Evolutionary conservation across 2,329 filamentous ascomycete species (phyloP), one percentile per base, ranked within the genome.

Genomic region (Curvularia spicifera): DNA sequence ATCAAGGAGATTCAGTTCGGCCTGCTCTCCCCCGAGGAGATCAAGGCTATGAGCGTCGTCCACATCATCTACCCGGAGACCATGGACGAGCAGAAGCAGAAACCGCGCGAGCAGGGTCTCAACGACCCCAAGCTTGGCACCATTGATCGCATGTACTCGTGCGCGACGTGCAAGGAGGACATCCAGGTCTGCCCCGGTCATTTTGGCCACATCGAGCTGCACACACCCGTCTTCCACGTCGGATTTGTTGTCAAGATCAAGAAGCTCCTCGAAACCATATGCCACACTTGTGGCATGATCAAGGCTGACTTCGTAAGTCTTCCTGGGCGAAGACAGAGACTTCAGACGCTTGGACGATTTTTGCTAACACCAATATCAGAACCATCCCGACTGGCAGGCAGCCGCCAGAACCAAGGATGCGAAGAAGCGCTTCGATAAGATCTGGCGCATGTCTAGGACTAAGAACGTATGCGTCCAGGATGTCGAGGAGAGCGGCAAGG

Each of bases 1-100:
- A 93, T 99, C 73, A 90, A 97, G 85, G 96, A 99, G 85, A 97
- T 99, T 72, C 96, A 99, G 84, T 99, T 99, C 77, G 95, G 95
- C 76, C 87, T 99, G 76, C 87, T 99, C 79, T 96, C 95, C 35
- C 95, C 95, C 26, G 95, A 99, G 78, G 96, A 99, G 83, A 97
- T 98, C 80, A 98, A 99, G 84, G 93, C 90, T 73, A 96, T 98
- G 92, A 97, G 93, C 80, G 94, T 98, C 64, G 91, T 89, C 70
- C 91, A 97, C 78, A 94, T 99, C 77, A 86, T 95, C 78, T 98
- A 97, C 76, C 93, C 95, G n/a, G 95, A 99, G 83, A 98, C 95
- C 28, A 97, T 99, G 95, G 95, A 99, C 76, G 95, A 99, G 79
- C 90, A 90, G 78, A 91, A 93, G 73, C 89, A 91, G 68, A 91